Evolutionary conservation across 805 yeast genomes (phyloP), one percentile per base, ranked within the genome.

Genomic region (Teunomyces atbi): DNA sequence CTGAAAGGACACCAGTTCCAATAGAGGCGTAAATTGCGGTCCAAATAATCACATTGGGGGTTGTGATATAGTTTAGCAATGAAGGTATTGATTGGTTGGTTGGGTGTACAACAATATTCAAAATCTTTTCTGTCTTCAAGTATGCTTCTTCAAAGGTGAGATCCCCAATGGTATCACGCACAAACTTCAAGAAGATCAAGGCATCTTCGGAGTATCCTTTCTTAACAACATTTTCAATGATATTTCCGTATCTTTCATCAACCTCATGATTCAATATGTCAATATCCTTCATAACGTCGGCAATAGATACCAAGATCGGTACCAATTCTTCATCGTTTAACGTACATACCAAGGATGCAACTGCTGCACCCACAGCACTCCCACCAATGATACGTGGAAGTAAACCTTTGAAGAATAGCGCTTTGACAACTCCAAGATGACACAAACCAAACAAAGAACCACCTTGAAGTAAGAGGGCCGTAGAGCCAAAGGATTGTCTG

Each of bases 111-210:
- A 90, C 84, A 39, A 94, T 83, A 62, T 92, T 94, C 43, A 92
- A 73, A 1, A 89, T 82, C 53, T 87, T 79, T 38, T 86, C 91
- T 0, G 96, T 85, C 50, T 78, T 80, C 49, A 84, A 72, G 59
- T 84, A 89, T 0, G 97, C 96, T 60, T 94, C 98, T 65, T 92
- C 97, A 65, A 94, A 94, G 0, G 99, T 94, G 62, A 86, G 64
- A 57, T 87, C 86, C 2, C 92, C 96, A 15, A 94, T 78, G 12
- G 83, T 78, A 46, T 78, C 80, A 46, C 84, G 71, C 5, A 89
- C 96, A 60, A 83, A 91, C 56, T 83, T 83, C 64, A 89, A 78
- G 49, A 92, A 89, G 5, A 87, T 68, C 46, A 86, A 71, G 42
- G 92, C 83, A 58, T 92, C 97, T 46, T 89, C 92, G 1, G 96